These are phyloP conservation scores for Chaetomium sp. DNA, from an alignment of 2,329 filamentous ascomycete genomes.

Conservation along the genomic window DNA sequence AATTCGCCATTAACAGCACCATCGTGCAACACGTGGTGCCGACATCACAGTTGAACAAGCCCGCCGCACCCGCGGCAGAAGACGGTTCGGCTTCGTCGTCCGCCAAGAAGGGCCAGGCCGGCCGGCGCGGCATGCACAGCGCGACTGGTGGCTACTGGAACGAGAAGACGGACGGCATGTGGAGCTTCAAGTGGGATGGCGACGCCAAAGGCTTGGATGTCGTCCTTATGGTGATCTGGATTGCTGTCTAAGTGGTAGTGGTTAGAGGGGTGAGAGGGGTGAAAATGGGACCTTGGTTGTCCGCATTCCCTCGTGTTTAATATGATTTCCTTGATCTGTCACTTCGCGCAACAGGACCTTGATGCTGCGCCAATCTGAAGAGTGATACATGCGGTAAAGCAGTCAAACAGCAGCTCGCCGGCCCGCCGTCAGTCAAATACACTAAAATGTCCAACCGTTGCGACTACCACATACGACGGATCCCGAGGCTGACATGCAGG, in stretches of 20 bases:
- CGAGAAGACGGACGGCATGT: constrained; percentile 84
- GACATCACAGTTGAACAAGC: constrained; percentile 57
- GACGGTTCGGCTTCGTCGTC: constrained; percentile 39
- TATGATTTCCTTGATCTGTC: not conserved
- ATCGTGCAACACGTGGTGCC: constrained; percentile 89
- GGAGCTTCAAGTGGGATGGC: constrained; percentile 78
- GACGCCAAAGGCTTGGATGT: constrained; percentile 63
- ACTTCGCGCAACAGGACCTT: too few relatives aligned
- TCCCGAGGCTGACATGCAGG: too few relatives aligned
- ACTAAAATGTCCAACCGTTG: too few relatives aligned
- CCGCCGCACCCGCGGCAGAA: constrained; percentile 42
- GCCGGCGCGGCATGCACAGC: constrained; percentile 84
- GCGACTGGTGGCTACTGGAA: constrained; percentile 85
- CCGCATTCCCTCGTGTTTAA: constrained; percentile 1
- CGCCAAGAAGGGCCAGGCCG: constrained; percentile 64
- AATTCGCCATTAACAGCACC: constrained; percentile 96
- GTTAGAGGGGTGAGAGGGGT: too few relatives aligned
- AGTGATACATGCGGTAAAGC: too few relatives aligned
- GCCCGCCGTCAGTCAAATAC: too few relatives aligned
- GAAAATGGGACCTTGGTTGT: not conserved
- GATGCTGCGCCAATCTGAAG: too few relatives aligned
- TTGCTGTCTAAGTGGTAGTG: constrained; percentile 48
- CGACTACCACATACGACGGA: too few relatives aligned
- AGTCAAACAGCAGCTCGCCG: too few relatives aligned
- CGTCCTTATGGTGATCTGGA: constrained; percentile 71